These are phyloP conservation scores for Lotus japonicus DNA, from an alignment of 306 rosid genomes.

Conservation along the genomic window DNA sequence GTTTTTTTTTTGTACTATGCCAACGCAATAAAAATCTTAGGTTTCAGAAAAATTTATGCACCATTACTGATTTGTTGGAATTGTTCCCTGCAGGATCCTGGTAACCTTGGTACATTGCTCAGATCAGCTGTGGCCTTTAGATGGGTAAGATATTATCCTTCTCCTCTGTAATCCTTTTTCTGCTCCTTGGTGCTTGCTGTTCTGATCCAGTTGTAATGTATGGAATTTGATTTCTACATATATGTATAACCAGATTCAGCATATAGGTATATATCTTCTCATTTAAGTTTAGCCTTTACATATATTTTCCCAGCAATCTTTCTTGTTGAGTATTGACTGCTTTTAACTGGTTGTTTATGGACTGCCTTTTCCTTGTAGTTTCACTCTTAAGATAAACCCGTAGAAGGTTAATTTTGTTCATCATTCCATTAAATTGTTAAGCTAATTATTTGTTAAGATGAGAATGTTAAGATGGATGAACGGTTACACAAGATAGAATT, in stretches of 20 bases:
- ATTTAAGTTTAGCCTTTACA: neutral
- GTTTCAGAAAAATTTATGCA: constrained; percentile 20
- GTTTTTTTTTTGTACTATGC: neutral
- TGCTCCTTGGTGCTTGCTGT: neutral
- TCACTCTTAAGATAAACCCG: neutral
- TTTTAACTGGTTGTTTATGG: neutral
- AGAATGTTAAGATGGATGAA: neutral
- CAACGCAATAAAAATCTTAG: neutral
- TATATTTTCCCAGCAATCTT: neutral
- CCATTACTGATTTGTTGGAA: constrained; percentile 20
- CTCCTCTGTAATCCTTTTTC: neutral
- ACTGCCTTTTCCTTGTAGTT: constrained; percentile 4
- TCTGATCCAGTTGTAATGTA: neutral
- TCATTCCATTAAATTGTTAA: neutral
- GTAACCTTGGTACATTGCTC: constrained; percentile 85
- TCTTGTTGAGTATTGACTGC: neutral
- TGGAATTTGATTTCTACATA: neutral
- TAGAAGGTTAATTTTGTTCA: neutral
- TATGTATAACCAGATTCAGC: neutral
- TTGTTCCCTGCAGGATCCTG: constrained; percentile 74
- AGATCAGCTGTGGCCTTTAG: constrained; percentile 84
- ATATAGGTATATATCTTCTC: neutral
- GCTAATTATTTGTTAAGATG: neutral
- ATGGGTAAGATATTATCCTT: constrained; percentile 61
- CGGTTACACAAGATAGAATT: too few species aligned